phyloP scores from a whole-genome alignment of 306 rosid species.

The Oxytropis ochrocephala region DNA sequence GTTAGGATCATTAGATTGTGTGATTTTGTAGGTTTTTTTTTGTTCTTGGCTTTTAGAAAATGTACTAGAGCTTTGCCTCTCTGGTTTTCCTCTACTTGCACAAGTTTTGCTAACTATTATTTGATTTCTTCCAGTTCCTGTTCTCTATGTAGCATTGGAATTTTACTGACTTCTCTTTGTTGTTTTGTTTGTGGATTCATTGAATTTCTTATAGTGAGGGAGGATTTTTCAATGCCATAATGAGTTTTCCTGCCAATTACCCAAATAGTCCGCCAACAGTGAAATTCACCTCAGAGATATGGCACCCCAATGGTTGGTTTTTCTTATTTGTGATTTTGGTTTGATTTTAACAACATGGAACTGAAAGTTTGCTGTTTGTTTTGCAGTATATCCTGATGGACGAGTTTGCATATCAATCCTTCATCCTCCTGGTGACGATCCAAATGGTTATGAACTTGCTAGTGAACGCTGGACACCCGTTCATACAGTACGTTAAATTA shows the following conservation, averaged over 20 bases:
- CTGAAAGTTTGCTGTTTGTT: constrained; percentile 20
- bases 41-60: not conserved
- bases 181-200: constrained; percentile 5
- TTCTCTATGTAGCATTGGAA: not conserved
- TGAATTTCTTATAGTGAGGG: constrained; percentile 65
- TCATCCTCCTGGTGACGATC: constrained; percentile 99
- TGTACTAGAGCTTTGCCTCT: not conserved
- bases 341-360: not conserved
- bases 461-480: constrained; percentile 99
- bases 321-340: not conserved
- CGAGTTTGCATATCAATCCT: constrained; percentile 99
- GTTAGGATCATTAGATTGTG: not conserved
- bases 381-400: constrained; percentile 90
- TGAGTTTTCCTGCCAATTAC: constrained; percentile 90
- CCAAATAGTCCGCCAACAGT: constrained; percentile 95
- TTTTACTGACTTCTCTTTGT: not conserved
- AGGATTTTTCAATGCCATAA: constrained; percentile 92
- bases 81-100: not conserved
- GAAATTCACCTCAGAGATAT: constrained; percentile 77
- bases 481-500: constrained; percentile 60
- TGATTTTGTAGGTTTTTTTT: not conserved
- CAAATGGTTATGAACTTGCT: constrained; percentile 97
- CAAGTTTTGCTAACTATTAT: not conserved
- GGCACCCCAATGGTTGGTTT: constrained; percentile 94
- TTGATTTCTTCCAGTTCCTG: not conserved